phyloP scores from a whole-genome alignment of 2,329 filamentous ascomycete genomes.

The Fusarium odoratissimum region DNA sequence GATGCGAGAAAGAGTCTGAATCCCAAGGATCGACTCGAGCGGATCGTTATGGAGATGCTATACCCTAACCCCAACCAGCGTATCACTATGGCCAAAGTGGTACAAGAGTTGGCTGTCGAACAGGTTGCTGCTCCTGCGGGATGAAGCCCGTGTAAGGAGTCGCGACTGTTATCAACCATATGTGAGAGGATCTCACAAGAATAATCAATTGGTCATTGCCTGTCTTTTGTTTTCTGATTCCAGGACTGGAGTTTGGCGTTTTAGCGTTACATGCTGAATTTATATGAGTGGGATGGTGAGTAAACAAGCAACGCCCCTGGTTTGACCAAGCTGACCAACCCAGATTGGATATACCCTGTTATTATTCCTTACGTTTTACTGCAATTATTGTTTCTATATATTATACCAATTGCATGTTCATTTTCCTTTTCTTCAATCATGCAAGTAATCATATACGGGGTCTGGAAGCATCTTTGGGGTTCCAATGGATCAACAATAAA shows the following conservation, averaged over 20 bases:
- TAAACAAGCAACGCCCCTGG: neutral
- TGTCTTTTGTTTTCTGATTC: conserved; percentile 30
- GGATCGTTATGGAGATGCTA: conserved; percentile 66
- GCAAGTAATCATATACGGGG: neutral
- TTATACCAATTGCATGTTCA: neutral
- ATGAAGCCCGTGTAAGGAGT: conserved; percentile 13
- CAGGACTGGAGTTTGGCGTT: conserved; percentile 22
- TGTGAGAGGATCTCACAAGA: conserved; percentile 5
- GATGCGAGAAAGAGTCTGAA: conserved; percentile 61
- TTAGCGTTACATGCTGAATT: conserved; percentile 11
- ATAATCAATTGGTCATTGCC: conserved; percentile 3
- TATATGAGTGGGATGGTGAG: conserved; percentile 37
- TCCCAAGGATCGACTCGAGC: conserved; percentile 61
- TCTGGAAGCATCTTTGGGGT: neutral
- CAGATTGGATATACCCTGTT: conserved; percentile 42
- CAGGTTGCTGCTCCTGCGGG: conserved; percentile 20
- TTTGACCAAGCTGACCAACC: conserved; percentile 15
- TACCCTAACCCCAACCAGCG: conserved; percentile 62
- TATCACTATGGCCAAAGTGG: conserved; percentile 65
- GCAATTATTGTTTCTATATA: neutral
- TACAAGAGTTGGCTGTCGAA: conserved; percentile 56
- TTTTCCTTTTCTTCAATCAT: neutral
- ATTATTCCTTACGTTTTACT: conserved; percentile 23
- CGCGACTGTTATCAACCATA: conserved; percentile 7
- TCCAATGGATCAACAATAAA: neutral